Conservation (phyloP, 2,329 filamentous ascomycete species). For the Aspergillus sp. region DNA sequence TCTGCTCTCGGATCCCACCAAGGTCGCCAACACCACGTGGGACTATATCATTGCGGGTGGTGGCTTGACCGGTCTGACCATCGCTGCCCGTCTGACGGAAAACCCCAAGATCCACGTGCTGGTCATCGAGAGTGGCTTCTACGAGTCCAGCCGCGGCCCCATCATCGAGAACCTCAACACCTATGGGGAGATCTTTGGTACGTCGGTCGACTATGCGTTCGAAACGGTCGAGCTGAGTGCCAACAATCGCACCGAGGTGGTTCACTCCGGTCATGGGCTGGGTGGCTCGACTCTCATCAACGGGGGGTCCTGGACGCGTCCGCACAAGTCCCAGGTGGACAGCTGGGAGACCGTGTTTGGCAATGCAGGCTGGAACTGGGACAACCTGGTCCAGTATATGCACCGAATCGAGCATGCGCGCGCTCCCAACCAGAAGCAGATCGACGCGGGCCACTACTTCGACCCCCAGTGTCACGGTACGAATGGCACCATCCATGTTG, state of each 20-base stretch:
- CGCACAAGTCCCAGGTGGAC: slow-evolving; percentile 18
- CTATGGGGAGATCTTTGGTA: slow-evolving; percentile 21
- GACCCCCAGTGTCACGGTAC: slow-evolving; percentile 16
- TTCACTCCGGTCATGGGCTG: slow-evolving; percentile 19
- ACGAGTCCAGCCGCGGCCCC: slow-evolving; percentile 17
- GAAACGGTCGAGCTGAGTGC: slow-evolving; percentile 9
- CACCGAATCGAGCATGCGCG: slow-evolving; percentile 27
- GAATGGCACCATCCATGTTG: slow-evolving; percentile 16
- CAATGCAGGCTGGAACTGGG: slow-evolving; percentile 40
- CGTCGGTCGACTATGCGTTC: slow-evolving; percentile 15
- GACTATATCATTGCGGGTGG: slow-evolving; percentile 28
- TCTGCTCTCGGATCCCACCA: slow-evolving; percentile 7
- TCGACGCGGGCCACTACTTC: slow-evolving; percentile 15
- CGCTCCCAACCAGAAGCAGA: slow-evolving; percentile 10
- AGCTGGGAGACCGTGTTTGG: slow-evolving; percentile 32
- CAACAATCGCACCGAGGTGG: slow-evolving; percentile 13
- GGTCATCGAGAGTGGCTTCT: slow-evolving; percentile 24
- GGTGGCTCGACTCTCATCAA: slow-evolving; percentile 24
- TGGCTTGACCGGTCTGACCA: slow-evolving; percentile 21
- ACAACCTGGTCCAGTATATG: slow-evolving; percentile 41
- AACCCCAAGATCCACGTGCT: slow-evolving; percentile 17
- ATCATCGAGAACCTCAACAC: slow-evolving; percentile 18
- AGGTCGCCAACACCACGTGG: slow-evolving; percentile 10
- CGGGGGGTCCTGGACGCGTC: slow-evolving; percentile 23
- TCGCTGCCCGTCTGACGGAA: slow-evolving; percentile 19